A percentile compares a stretch with the other conserved stretches of the same genome.
These are phyloP conservation scores for Xerocomus amazonicus DNA, from an alignment of 1,284 basidiomycete genomes.

Conservation along the genomic window DNA sequence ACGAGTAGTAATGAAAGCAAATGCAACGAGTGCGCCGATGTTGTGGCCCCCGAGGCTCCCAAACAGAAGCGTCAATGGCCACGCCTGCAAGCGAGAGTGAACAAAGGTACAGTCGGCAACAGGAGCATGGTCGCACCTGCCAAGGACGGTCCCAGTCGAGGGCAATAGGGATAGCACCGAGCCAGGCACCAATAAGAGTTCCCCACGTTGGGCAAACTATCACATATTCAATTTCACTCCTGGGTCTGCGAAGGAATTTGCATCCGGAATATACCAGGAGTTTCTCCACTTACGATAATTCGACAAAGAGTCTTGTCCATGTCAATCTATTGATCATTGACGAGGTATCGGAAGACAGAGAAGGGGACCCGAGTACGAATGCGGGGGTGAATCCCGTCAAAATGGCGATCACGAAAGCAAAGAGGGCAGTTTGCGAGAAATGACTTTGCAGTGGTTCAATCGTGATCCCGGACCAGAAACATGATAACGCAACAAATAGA, in stretches of 20 bases:
- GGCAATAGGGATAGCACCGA: slow-evolving; percentile 78
- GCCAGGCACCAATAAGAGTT: slow-evolving; percentile 71
- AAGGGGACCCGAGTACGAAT: slow-evolving; percentile 68
- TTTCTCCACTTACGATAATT: slow-evolving; percentile 50
- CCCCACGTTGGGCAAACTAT: slow-evolving; percentile 77
- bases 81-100: slow-evolving; percentile 48
- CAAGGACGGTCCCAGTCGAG: slow-evolving; percentile 95
- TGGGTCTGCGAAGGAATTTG: slow-evolving; percentile 44
- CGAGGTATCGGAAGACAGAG: slow-evolving; percentile 6
- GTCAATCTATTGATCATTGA: slow-evolving; percentile 46
- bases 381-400: slow-evolving; percentile 67
- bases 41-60: slow-evolving; percentile 69
- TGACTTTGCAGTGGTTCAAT: slow-evolving; percentile 37
- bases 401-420: slow-evolving; percentile 67
- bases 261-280: neutral
- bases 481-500: slow-evolving; percentile 6
- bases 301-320: slow-evolving; percentile 69
- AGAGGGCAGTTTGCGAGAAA: slow-evolving; percentile 56
- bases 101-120: neutral
- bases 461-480: slow-evolving; percentile 1
- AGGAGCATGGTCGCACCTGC: slow-evolving; percentile 61
- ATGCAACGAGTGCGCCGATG: slow-evolving; percentile 54
- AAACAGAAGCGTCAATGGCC: slow-evolving; percentile 75
- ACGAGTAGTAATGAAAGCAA: slow-evolving; percentile 46
- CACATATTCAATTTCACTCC: slow-evolving; percentile 67